A percentile compares a stretch with the other conserved stretches of the same genome.
These are phyloP conservation scores for Kalmanozyma brasiliensis DNA, from an alignment of 1,284 basidiomycete species.

Conservation along the genomic window DNA sequence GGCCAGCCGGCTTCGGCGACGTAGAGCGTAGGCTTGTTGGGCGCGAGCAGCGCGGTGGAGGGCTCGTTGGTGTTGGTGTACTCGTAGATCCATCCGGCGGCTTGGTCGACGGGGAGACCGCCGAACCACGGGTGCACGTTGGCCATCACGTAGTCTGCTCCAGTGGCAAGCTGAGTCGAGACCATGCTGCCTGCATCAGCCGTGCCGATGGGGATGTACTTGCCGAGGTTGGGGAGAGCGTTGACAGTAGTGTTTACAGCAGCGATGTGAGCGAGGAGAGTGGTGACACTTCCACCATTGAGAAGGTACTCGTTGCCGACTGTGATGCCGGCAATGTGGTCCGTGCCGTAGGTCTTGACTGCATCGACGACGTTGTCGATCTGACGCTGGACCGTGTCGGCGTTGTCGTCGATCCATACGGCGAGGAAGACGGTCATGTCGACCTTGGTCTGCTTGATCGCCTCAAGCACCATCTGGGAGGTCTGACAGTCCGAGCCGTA, in stretches of 20 bases:
- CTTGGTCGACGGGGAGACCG: constrained; percentile 76
- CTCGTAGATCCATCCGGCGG: constrained; percentile 76
- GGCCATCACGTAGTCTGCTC: constrained; percentile 76
- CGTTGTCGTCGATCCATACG: constrained; percentile 78
- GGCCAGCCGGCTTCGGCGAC: constrained; percentile 97
- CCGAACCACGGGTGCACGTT: constrained; percentile 84
- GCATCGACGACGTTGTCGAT: constrained; percentile 76
- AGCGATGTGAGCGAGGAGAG: constrained; percentile 76
- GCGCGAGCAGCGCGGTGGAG: constrained; percentile 60
- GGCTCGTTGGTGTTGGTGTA: constrained; percentile 76
- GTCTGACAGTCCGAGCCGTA: constrained; percentile 72
- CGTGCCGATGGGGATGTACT: constrained; percentile 80
- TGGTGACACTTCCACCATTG: constrained; percentile 40
- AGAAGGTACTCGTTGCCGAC: constrained; percentile 69
- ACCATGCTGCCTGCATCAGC: constrained; percentile 83
- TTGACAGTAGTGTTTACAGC: constrained; percentile 73
- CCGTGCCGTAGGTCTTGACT: constrained; percentile 80
- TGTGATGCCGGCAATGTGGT: constrained; percentile 81
- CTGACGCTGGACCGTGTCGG: constrained; percentile 79
- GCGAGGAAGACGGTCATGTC: constrained; percentile 87
- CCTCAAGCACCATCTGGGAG: constrained; percentile 74
- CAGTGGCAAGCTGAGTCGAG: constrained; percentile 76
- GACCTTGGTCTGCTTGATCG: constrained; percentile 87
- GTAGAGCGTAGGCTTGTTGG: constrained; percentile 77
- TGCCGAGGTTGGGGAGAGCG: constrained; percentile 67